Evolutionary conservation across 352 stramenopile species (phyloP), one percentile per base, ranked within the genome.

Genomic region (Pythium monospermum): DNA sequence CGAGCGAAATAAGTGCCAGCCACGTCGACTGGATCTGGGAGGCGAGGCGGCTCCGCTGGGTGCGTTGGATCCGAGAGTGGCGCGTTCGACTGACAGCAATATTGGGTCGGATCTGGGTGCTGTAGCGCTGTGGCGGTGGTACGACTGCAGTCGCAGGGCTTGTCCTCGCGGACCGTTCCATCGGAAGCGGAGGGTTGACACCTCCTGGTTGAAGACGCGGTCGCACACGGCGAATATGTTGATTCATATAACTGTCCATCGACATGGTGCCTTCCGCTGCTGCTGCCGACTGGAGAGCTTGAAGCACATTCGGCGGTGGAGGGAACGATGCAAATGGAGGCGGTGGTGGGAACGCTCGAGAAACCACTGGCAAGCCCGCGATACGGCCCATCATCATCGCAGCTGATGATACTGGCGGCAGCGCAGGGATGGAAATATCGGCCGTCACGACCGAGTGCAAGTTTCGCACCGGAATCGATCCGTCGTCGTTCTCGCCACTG

Each of bases 11-110:
- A 16, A 94, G 61, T 18, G 83, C 81, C 10, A 94, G 56, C 83
- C 83, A 94, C 6, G 83, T 94, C 40, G 83, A 94, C 59, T 94
- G 83, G 41, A 91, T 84, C 49, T 94, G 73, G 2, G 81, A 80
- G 1, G 80, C 83, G 28, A 94, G 66, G 31, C 74, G 72, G 0
- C 81, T 80, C 19, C 83, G 74, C 41, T 85, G 74, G 18, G 71
- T 85, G 16, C 83, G 75, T 46, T 94, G 83, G 36, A 80, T 86
- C 22, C 76, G 64, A 37, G 83, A 89, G 32, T 88, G 86, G 13
- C 80, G 67, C 32, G 76, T 91, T 43, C 81, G 73, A 61, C 80
- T 91, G 26, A 89, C 66, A 35, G 83, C 83, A 32, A 94, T 94
- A 60, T 91, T 91, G 19, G 83, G 83, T 28, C 83, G 80, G 43